Percentiles rank a stretch among this genome's conserved stretches.
Conservation (phyloP, 2,329 filamentous ascomycete species). For the Venturia nashicola region DNA sequence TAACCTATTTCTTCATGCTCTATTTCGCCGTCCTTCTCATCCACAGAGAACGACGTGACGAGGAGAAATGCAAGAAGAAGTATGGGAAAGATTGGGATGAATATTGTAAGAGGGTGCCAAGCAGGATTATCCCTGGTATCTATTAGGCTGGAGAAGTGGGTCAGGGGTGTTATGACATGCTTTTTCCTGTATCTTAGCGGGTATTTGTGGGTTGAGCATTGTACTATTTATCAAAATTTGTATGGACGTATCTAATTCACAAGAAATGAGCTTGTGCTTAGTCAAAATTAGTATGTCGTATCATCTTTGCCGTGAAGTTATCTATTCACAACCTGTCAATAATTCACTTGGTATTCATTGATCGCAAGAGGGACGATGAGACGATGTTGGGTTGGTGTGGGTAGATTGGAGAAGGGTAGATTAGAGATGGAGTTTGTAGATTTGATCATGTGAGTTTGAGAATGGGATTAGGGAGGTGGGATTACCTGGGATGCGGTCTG, state of each 20-base stretch:
- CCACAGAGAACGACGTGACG: constrained; percentile 76
- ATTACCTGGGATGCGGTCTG: too few relatives aligned
- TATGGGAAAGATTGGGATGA: constrained; percentile 87
- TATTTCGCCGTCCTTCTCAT: constrained; percentile 83
- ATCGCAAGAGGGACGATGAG: too few relatives aligned
- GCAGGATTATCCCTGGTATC: constrained; percentile 70
- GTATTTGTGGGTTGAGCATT: background rate
- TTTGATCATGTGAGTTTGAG: too few relatives aligned
- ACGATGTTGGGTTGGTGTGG: too few relatives aligned
- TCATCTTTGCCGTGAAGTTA: too few relatives aligned
- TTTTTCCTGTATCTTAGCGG: background rate
- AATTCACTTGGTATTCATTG: too few relatives aligned
- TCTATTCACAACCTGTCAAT: too few relatives aligned
- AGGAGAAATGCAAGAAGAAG: constrained; percentile 82
- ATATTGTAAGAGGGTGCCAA: constrained; percentile 74
- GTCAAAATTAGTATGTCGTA: too few relatives aligned
- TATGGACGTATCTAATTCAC: background rate
- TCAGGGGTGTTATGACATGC: background rate
- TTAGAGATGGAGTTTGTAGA: too few relatives aligned
- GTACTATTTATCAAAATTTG: too few relatives aligned
- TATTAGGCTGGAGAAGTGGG: constrained; percentile 41
- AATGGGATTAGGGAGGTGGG: too few relatives aligned
- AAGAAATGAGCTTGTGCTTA: background rate
- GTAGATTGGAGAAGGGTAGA: too few relatives aligned
- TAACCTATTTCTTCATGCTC: constrained; percentile 89